phyloP scores from a whole-genome alignment of 495 filamentous ascomycete genomes.

The Bombardia bombarda region DNA sequence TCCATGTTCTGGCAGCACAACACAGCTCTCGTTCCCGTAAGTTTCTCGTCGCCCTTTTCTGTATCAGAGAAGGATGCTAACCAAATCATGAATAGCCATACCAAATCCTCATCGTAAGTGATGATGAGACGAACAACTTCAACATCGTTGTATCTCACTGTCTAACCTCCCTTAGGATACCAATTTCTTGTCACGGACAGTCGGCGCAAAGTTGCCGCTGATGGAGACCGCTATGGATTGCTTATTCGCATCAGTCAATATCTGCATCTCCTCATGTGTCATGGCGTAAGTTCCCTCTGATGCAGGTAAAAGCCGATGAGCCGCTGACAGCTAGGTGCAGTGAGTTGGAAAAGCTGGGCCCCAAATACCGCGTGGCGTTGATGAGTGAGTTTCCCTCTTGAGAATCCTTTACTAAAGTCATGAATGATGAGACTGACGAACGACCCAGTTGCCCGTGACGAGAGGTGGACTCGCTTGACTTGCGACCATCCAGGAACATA shows the following conservation, averaged over 20 bases:
- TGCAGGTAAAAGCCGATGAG: background rate
- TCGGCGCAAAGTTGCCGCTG: constrained; percentile 82
- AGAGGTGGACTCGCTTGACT: constrained; percentile 72
- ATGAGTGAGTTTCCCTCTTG: constrained; percentile 27
- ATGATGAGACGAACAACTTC: background rate
- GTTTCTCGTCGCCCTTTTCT: background rate
- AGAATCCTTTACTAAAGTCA: too few relatives aligned
- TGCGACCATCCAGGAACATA: constrained; percentile 89
- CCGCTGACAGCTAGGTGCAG: constrained; percentile 34
- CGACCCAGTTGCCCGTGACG: constrained; percentile 70
- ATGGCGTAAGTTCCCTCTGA: constrained; percentile 18
- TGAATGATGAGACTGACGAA: constrained; percentile 10
- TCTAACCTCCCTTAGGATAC: constrained; percentile 47
- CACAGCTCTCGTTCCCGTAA: constrained; percentile 65
- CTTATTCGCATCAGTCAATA: constrained; percentile 57
- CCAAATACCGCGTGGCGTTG: constrained; percentile 80
- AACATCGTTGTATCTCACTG: background rate
- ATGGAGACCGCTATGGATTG: constrained; percentile 74
- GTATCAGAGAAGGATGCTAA: background rate
- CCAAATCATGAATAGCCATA: constrained; percentile 20
- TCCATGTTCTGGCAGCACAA: constrained; percentile 94
- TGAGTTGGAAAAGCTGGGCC: constrained; percentile 87
- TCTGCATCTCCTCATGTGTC: constrained; percentile 66
- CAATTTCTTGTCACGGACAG: constrained; percentile 89
- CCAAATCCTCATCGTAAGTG: constrained; percentile 20